phyloP scores from a whole-genome alignment of 2,329 filamentous ascomycete genomes.

The Huntiella abstrusa region DNA sequence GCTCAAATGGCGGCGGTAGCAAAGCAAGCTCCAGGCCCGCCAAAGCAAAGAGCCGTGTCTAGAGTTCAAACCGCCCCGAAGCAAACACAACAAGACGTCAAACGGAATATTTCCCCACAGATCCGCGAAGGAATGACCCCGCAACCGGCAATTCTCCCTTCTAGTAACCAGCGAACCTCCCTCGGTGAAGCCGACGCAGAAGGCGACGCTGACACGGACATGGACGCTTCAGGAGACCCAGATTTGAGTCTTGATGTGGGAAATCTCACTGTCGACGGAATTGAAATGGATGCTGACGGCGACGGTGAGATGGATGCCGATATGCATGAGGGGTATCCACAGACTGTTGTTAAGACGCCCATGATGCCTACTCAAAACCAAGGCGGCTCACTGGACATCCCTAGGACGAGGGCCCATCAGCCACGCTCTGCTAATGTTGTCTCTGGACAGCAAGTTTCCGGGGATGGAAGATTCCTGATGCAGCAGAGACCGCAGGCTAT shows the following conservation, averaged over 20 bases:
- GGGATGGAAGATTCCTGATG: slow-evolving; percentile 7
- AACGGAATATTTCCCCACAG: neutral
- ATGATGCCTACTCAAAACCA: slow-evolving; percentile 20
- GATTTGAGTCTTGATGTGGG: slow-evolving; percentile 16
- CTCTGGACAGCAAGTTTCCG: neutral
- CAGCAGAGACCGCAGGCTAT: slow-evolving; percentile 12
- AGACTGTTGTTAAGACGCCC: slow-evolving; percentile 14
- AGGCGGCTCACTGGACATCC: slow-evolving; percentile 23
- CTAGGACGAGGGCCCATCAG: slow-evolving; percentile 19
- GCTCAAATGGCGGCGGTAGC: slow-evolving; percentile 13
- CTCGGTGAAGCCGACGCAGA: slow-evolving; percentile 16
- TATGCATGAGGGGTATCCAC: slow-evolving; percentile 16
- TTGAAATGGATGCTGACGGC: slow-evolving; percentile 20
- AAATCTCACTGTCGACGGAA: slow-evolving; percentile 2
- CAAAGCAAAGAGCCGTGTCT: slow-evolving; percentile 20
- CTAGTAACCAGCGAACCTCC: slow-evolving; percentile 22
- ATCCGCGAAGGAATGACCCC: neutral
- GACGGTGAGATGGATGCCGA: slow-evolving; percentile 39
- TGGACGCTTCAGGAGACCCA: slow-evolving; percentile 8
- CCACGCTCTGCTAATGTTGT: slow-evolving; percentile 2
- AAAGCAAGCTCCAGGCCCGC: slow-evolving; percentile 9
- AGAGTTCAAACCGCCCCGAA: slow-evolving; percentile 21
- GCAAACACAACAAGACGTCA: slow-evolving; percentile 18
- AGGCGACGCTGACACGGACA: slow-evolving; percentile 24
- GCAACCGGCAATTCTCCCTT: neutral